Base-by-base conservation (phyloP, 176 grass and related monocot species). In the Avena eriantha region DNA sequence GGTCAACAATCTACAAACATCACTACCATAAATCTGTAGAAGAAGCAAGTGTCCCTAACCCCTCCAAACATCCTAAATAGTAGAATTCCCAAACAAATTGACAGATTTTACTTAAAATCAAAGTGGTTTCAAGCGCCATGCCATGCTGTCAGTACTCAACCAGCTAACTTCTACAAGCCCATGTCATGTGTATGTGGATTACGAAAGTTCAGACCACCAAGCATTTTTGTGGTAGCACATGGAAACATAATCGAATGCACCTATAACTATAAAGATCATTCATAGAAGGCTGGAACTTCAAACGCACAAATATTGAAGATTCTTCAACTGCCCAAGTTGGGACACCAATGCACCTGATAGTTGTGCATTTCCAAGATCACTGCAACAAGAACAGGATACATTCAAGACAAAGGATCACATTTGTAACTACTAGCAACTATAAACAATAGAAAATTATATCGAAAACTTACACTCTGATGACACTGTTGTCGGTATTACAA, bases 301-400 rank as follows among this genome's bases (percentile, higher is more conserved):
- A 49, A 81, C 88, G 90, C 88, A 96, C 92, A 93, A 57, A 78
- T 96, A 96, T 66, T 96, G 94, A 78, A 96, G 71, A 66, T 88
- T 92, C 90, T 86, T 93, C 79, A 96, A 61, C 54, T 86, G 79
- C 9, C 94, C 89, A 75, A 96, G 92, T 51, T 93, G 82, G 54
- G 94, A 79, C 26, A 96, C 94, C 82, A 96, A 78, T 7, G 76
- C 46, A 82, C 94, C 94, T 73, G 94, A 96, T 50, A 96, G 84
- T 81, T 92, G 78, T 60, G 94, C 94, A 88, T 96, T 96, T 90
- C 94, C 94, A 81, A 96, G 94, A 86, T 96, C 94, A 64, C 94
- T 96, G 79, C 59, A 76, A 80, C 79, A 83, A 49, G 12, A 76
- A 80, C 55, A 9, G 18, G 8, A 16, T 76, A 36, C 3, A 51